A percentile compares a stretch with the other conserved stretches of the same genome.
phyloP scores from a whole-genome alignment of 805 yeast species.

The Zygosaccharomyces bailii region DNA sequence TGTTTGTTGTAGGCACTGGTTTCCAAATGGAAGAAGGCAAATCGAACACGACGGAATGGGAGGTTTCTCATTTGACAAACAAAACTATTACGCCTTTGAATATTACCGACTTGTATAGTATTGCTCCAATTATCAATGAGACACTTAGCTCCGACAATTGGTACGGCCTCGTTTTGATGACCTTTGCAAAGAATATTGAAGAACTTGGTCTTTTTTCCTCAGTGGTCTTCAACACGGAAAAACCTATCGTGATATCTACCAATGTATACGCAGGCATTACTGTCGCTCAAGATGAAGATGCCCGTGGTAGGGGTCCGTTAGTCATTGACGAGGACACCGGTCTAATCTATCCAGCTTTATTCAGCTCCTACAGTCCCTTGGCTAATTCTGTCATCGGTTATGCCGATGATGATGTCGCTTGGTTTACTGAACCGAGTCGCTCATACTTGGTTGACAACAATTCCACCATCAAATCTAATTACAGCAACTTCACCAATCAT shows the following conservation, averaged over 20 bases:
- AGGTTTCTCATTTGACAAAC: slow-evolving; percentile 12
- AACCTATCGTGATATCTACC: slow-evolving; percentile 24
- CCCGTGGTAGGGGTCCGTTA: slow-evolving; percentile 26
- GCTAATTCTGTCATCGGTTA: slow-evolving; percentile 26
- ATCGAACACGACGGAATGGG: neutral
- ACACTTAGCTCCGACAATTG: slow-evolving; percentile 12
- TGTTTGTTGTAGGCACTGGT: slow-evolving; percentile 6
- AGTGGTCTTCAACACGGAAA: slow-evolving; percentile 21
- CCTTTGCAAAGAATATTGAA: slow-evolving; percentile 24
- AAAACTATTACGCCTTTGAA: slow-evolving; percentile 26
- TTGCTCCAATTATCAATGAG: slow-evolving; percentile 16
- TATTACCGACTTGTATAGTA: slow-evolving; percentile 23
- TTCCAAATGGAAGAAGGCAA: neutral
- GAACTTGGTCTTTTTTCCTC: slow-evolving; percentile 27
- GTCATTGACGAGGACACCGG: slow-evolving; percentile 20
- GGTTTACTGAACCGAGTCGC: slow-evolving; percentile 26
- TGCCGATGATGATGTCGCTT: slow-evolving; percentile 19
- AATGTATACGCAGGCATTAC: slow-evolving; percentile 18
- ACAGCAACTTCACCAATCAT: slow-evolving; percentile 23
- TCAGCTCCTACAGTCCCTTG: slow-evolving; percentile 19
- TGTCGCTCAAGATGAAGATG: slow-evolving; percentile 19
- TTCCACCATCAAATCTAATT: slow-evolving; percentile 23
- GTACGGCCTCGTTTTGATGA: slow-evolving; percentile 25
- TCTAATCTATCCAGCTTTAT: slow-evolving; percentile 28
- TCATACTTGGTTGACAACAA: slow-evolving; percentile 19